Evolutionary conservation across 2,329 filamentous ascomycete genomes (phyloP).

Genomic region (Talaromyces verruculosus): DNA sequence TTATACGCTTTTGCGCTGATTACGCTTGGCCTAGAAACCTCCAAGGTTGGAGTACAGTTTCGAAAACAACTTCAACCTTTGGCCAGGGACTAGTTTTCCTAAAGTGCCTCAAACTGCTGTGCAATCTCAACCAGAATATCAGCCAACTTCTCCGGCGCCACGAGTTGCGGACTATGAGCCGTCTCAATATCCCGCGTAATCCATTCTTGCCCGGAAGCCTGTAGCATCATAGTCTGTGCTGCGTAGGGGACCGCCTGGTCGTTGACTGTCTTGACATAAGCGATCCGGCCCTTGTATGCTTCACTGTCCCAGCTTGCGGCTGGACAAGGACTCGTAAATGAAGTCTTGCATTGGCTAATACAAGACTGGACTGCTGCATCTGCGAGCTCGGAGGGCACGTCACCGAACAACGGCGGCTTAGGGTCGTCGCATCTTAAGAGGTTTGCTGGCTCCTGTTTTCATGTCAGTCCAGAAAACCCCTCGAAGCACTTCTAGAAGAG

Average conservation of each 20-base stretch:
- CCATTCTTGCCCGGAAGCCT: slow-evolving; percentile 16
- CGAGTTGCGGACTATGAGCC: slow-evolving; percentile 12
- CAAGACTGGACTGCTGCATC: slow-evolving; percentile 18
- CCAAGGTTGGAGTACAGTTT: too few species aligned
- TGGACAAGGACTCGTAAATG: slow-evolving; percentile 15
- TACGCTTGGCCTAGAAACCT: too few species aligned
- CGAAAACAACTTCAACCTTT: neutral
- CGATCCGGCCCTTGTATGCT: slow-evolving; percentile 15
- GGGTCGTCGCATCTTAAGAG: slow-evolving; percentile 23
- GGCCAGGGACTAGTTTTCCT: neutral
- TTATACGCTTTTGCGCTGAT: neutral
- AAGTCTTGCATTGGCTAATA: slow-evolving; percentile 19
- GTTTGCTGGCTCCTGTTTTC: slow-evolving; percentile 18
- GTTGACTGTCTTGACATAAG: slow-evolving; percentile 14
- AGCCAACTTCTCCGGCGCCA: slow-evolving; percentile 15
- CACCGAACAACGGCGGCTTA: slow-evolving; percentile 21
- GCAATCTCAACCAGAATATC: slow-evolving; percentile 16
- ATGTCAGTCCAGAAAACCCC: neutral
- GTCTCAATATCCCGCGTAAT: slow-evolving; percentile 17
- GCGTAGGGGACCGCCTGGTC: slow-evolving; percentile 11
- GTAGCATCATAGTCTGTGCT: slow-evolving; percentile 12
- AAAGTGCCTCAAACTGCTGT: slow-evolving; percentile 9
- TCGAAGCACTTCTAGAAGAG: too few species aligned
- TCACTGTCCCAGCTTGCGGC: slow-evolving; percentile 15
- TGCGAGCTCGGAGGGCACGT: slow-evolving; percentile 19